phyloP scores from a whole-genome alignment of 2,329 filamentous ascomycete genomes.

The Neocucurbitaria cava region DNA sequence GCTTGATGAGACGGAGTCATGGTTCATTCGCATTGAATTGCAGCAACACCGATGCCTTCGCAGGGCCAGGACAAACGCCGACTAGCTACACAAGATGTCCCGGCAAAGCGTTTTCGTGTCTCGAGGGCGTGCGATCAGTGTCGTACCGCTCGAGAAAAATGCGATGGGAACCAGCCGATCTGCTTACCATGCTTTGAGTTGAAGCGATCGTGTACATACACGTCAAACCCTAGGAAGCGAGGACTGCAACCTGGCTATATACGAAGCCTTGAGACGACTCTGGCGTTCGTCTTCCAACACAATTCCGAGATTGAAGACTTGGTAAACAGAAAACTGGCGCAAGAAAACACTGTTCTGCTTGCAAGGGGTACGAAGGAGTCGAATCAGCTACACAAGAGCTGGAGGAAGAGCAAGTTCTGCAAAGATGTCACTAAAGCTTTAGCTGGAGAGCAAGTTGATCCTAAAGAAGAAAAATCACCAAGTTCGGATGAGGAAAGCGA shows the following conservation, averaged over 20 bases:
- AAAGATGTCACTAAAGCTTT: constrained; percentile 68
- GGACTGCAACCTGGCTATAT: constrained; percentile 70
- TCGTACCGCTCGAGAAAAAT: constrained; percentile 71
- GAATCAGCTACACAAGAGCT: constrained; percentile 65
- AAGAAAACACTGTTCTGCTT: constrained; percentile 56
- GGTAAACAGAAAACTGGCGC: constrained; percentile 61
- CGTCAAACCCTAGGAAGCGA: constrained; percentile 75
- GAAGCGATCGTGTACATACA: constrained; percentile 72
- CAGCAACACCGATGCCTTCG: constrained; percentile 21
- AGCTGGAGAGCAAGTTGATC: constrained; percentile 49
- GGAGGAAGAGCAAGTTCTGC: constrained; percentile 68
- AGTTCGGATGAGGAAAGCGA: constrained; percentile 36
- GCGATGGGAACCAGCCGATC: constrained; percentile 70
- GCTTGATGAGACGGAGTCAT: constrained; percentile 1
- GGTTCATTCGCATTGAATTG: background rate
- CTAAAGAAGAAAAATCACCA: constrained; percentile 14
- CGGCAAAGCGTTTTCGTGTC: constrained; percentile 64
- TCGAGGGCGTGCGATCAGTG: constrained; percentile 74
- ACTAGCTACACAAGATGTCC: constrained; percentile 19
- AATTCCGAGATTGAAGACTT: constrained; percentile 65
- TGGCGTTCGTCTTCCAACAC: constrained; percentile 54
- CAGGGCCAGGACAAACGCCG: constrained; percentile 28
- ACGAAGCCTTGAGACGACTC: constrained; percentile 66
- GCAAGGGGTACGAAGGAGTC: constrained; percentile 61
- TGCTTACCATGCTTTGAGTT: constrained; percentile 71